Conservation (phyloP, 495 filamentous ascomycete species). For the Xylaria bambusicola region DNA sequence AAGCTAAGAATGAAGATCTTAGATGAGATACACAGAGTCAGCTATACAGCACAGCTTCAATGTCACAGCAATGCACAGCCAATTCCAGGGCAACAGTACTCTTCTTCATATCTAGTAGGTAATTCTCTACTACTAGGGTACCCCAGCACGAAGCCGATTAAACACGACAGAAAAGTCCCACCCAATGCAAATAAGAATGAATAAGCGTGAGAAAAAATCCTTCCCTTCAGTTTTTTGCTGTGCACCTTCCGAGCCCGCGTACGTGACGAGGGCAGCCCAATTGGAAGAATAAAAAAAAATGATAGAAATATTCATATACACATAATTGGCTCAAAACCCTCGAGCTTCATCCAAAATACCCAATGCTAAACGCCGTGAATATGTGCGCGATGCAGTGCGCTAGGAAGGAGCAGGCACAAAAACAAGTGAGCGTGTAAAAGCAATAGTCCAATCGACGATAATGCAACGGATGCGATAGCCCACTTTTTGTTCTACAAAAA, state of each 20-base stretch:
- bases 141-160: background rate
- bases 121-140: background rate
- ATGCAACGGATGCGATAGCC: background rate
- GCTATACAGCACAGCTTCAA: too few species aligned
- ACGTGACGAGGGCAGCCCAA: too few species aligned
- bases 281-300: background rate
- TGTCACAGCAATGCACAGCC: too few species aligned
- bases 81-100: too few species aligned
- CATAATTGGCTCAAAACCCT: background rate
- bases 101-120: too few species aligned
- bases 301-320: conserved; percentile 8
- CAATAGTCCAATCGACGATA: conserved; percentile 3
- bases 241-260: too few species aligned
- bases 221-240: too few species aligned
- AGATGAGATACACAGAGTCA: too few species aligned
- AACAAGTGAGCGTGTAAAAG: conserved; percentile 11
- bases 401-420: conserved; percentile 9
- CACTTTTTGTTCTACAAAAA: conserved; percentile 7
- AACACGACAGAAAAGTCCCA: background rate
- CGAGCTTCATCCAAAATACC: conserved; percentile 1
- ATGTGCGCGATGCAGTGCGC: conserved; percentile 2
- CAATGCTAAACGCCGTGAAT: conserved; percentile 22
- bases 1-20: too few species aligned
- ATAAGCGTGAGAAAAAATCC: background rate
- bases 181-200: background rate